Evolutionary conservation across 495 filamentous ascomycete species (phyloP), one percentile per base, ranked within the genome.

Genomic region (Penicillium arizonense): DNA sequence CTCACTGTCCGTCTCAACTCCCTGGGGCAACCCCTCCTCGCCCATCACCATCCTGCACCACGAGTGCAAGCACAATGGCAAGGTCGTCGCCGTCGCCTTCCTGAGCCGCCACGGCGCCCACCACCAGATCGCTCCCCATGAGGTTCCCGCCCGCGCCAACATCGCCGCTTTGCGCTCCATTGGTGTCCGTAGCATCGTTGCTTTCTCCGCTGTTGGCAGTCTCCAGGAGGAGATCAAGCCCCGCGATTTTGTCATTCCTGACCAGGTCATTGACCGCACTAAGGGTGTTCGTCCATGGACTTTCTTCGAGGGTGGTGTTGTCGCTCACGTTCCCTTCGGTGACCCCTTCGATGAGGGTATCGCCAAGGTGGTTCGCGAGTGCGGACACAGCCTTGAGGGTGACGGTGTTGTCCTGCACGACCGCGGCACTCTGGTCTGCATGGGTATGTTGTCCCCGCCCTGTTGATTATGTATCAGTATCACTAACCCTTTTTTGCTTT

Each of bases 221-320:
- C 77, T 99, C 63, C 87, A 85, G 62, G 93, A 96, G 73, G 82
- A 89, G 59, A 92, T 99, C 69, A 86, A 85, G 72, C 94, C 94
- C 42, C 86, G 92, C 63, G 95, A 99, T 74, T 99, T 99, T 68
- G 88, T 97, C 33, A 80, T 99, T 12, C 92, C 91, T 13, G 90
- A 96, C 70, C 94, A 97, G 77, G 83, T 97, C 68, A 96, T 97
- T 71, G 94, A 99, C 73, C 90, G 94, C 55, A 99, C 94, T 58
- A 97, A 96, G 79, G 94, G 94, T 23, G 77, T 91, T 48, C 81
- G 89, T 4, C 90, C 94, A 4, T 96, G 89, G 68, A 97, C 94
- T 5, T 99, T 93, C 76, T 99, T 97, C 69, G 94, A 96, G 73
- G 84, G 82, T 44, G 94, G 94, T 23, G 81, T 96, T 42, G 94